Base-by-base conservation (phyloP, 2,329 filamentous ascomycete species). In the Calycina herbarum region DNA sequence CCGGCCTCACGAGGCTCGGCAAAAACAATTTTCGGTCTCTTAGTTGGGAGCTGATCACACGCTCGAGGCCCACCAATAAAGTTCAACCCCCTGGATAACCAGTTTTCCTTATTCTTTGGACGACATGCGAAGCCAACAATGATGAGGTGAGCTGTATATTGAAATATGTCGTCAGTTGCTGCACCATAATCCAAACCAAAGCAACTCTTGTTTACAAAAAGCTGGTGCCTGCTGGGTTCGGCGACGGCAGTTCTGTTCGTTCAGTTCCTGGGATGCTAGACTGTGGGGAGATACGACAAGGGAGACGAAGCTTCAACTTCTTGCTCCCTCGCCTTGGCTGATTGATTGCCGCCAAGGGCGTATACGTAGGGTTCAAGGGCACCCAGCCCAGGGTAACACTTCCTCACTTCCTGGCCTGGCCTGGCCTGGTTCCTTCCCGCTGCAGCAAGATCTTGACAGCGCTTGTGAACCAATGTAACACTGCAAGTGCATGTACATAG, bases 111-210 rank as follows among this genome's bases (percentile, higher is more conserved):
- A 20, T 31, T 57, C 27, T 17, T n/a, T 57, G 54, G 54, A 29
- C 29, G 15, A 57, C 13, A 31, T 15, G 27, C 31, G 27, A 31
- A 35, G 54, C 27, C 29, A 57, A 35, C 54, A 7, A 17, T 57
- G 15, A 51, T 51, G 10, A 51, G 45, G 45, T 51, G 20, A 24
- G 45, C n/a, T 33, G 11, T 57, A 31, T 29, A 35, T 33, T 57
- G 54, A 57, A 24, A 35, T 33, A 57, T 57, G 54, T 57, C 20
- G 54, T 57, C 54, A 57, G 54, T 27, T n/a, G 27, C 15, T 2
- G 27, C 20, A 24, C 45, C 45, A 10, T 24, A 24, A 11, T 2
- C 10, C 45, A 27, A 27, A 24, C 20, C 45, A 24, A 51, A 24
- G n/a, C 7, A 51, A 10, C 20, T 10, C 27, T 51, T 11, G n/a